Base-by-base conservation (phyloP, 2,329 filamentous ascomycete genomes). In the Raffaelea arxii region DNA sequence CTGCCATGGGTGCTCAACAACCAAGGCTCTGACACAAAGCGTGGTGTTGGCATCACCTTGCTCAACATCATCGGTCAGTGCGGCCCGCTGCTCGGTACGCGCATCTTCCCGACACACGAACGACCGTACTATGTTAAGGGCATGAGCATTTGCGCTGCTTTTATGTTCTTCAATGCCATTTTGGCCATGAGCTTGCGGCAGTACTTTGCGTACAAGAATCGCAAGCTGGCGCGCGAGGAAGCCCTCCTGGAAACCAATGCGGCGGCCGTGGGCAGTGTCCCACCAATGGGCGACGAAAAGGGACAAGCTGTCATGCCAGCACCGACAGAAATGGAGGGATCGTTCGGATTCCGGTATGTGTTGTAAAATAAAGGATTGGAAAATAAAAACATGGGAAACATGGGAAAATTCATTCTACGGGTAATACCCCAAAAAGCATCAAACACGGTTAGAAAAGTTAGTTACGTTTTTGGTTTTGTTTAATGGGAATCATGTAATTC, bases 1-100 rank as follows among this genome's bases (percentile, higher is more conserved):
- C 66, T 87, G 16, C 79, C 82, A 0, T 87, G 83, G 83, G 75
- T 80, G 16, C 62, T 81, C 27, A 80, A 85, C 58, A 86, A 86
- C 58, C 80, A 85, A 60, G 81, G 81, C 14, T 77, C 69, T 32
- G 80, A 84, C 56, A 80, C 78, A 1, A 75, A 79, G 48, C 69
- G 80, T 16, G 82, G 82, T 14, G 73, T 76, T 18, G 77, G 77
- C 6, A 78, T 85, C 43, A 73, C 78, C 2, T 62, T 84, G 27
- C 61, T 84, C 45, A 82, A 82, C 53, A 53, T 80, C 11, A 49
- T 82, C 21, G 81, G 80, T 1, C 80, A 80, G 58, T 78, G 75
- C 50, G 78, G 78, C 0, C 78, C 80, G 2, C 62, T 83, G 14
- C 59, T 84, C 6, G 81, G 80, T 4, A 84, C 80, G 3, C 72